phyloP scores from a whole-genome alignment of 2,329 filamentous ascomycete species.

The Epichloe gansuensis region DNA sequence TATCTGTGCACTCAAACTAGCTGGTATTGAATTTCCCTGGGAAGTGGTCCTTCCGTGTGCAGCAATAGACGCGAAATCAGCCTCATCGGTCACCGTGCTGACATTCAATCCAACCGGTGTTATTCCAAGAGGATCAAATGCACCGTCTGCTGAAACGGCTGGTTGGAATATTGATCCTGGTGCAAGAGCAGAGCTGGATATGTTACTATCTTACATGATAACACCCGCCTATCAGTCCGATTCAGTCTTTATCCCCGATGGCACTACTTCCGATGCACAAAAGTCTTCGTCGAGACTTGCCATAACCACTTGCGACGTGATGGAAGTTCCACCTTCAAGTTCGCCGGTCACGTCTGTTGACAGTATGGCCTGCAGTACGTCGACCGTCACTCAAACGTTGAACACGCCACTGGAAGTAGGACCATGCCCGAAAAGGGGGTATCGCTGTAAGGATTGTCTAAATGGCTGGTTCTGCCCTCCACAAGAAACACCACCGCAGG shows the following conservation, averaged over 20 bases:
- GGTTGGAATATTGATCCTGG: slow-evolving; percentile 1
- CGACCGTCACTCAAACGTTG: background rate
- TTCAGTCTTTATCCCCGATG: background rate
- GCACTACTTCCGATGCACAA: background rate
- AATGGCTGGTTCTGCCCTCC: slow-evolving; percentile 21
- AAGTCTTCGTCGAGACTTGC: background rate
- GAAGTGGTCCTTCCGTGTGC: slow-evolving; percentile 11
- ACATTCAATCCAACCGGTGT: slow-evolving; percentile 1
- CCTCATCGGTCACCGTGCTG: slow-evolving; percentile 1
- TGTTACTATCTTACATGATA: background rate
- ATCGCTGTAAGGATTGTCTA: slow-evolving; percentile 17
- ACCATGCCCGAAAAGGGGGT: slow-evolving; percentile 16
- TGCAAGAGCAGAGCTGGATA: background rate
- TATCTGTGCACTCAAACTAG: slow-evolving; percentile 11
- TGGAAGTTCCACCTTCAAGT: background rate
- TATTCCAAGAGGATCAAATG: background rate
- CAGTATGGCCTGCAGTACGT: background rate
- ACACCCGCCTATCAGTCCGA: background rate
- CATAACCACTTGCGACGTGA: background rate
- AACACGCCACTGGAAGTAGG: background rate
- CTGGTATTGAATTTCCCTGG: slow-evolving; percentile 3
- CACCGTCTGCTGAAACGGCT: background rate
- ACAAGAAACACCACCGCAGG: slow-evolving; percentile 18
- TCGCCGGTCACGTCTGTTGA: background rate
- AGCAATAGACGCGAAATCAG: background rate